These are phyloP conservation scores for Leccinum obscurum DNA, from an alignment of 768 basidiomycete species.

Conservation along the genomic window DNA sequence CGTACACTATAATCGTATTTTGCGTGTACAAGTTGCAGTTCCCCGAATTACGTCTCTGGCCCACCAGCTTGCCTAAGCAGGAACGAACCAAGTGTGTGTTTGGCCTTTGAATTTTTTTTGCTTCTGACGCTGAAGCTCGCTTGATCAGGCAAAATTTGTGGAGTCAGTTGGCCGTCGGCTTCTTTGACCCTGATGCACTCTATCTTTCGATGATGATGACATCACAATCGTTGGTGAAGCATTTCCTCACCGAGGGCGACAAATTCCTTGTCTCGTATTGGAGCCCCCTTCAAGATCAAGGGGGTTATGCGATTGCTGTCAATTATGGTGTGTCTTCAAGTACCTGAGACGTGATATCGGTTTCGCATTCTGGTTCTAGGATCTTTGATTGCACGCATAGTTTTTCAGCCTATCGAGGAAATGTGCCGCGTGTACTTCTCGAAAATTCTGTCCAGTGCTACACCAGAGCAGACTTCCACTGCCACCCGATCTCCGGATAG, in stretches of 20 bases:
- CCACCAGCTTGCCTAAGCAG: slow-evolving; percentile 27
- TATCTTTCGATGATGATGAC: slow-evolving; percentile 82
- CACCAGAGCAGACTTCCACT: slow-evolving; percentile 5
- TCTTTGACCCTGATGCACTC: slow-evolving; percentile 50
- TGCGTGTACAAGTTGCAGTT: slow-evolving; percentile 51
- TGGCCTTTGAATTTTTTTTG: neutral
- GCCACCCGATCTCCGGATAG: slow-evolving; percentile 1
- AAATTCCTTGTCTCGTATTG: slow-evolving; percentile 84
- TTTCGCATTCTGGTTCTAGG: slow-evolving; percentile 46
- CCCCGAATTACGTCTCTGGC: slow-evolving; percentile 37
- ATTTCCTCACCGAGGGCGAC: slow-evolving; percentile 94
- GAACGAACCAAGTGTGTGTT: slow-evolving; percentile 19
- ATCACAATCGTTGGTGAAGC: slow-evolving; percentile 86
- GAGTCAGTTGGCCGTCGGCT: slow-evolving; percentile 19
- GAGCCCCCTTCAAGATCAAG: slow-evolving; percentile 84
- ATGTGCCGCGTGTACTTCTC: slow-evolving; percentile 89
- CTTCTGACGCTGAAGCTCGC: neutral
- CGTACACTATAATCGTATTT: slow-evolving; percentile 64
- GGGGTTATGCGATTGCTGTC: slow-evolving; percentile 91
- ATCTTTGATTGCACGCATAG: slow-evolving; percentile 85
- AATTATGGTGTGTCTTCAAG: slow-evolving; percentile 75
- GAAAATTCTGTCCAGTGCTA: slow-evolving; percentile 43
- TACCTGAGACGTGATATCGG: neutral
- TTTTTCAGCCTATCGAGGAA: slow-evolving; percentile 97
- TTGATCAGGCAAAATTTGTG: slow-evolving; percentile 6